A percentile compares a stretch with the other conserved stretches of the same genome.
Evolutionary conservation across 148 eudicot genomes (phyloP).

Genomic region (Linanthus parryae): DNA sequence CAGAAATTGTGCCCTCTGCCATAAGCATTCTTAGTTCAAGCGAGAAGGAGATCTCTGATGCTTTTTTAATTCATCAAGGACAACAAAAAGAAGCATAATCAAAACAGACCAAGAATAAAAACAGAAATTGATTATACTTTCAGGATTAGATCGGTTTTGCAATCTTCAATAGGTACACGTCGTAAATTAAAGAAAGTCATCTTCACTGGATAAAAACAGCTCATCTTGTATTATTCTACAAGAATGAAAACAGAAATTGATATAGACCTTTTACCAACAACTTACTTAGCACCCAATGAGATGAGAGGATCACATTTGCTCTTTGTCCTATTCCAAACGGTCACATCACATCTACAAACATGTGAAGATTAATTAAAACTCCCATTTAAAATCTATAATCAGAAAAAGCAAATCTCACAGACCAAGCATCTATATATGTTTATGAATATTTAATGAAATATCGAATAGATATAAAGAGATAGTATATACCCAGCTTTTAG

Average conservation of each 20-base stretch:
- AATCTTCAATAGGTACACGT: not conserved
- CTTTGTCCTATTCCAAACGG: conserved; percentile 95
- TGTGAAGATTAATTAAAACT: not conserved
- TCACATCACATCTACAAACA: conserved; percentile 67
- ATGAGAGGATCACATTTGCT: conserved; percentile 95
- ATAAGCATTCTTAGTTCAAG: too few species aligned
- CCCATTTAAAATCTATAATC: not conserved
- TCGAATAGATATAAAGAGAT: not conserved
- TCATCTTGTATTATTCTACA: too few species aligned
- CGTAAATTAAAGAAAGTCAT: not conserved
- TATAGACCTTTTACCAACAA: conserved; percentile 4
- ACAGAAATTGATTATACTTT: too few species aligned
- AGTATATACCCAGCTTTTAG: conserved; percentile 67
- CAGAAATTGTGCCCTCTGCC: too few species aligned
- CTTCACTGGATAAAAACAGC: not conserved
- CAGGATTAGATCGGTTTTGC: too few species aligned
- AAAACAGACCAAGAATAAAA: too few species aligned
- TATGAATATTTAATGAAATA: not conserved
- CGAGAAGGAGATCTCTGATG: too few species aligned
- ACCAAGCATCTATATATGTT: too few species aligned
- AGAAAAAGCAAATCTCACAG: too few species aligned
- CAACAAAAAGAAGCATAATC: too few species aligned
- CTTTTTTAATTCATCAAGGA: too few species aligned
- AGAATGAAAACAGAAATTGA: not conserved
- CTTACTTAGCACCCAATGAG: conserved; percentile 93